Evolutionary conservation across 371 early-diverging fungal species (phyloP), one percentile per base, ranked within the genome.

Genomic region (Apophysomyces ossiformis): DNA sequence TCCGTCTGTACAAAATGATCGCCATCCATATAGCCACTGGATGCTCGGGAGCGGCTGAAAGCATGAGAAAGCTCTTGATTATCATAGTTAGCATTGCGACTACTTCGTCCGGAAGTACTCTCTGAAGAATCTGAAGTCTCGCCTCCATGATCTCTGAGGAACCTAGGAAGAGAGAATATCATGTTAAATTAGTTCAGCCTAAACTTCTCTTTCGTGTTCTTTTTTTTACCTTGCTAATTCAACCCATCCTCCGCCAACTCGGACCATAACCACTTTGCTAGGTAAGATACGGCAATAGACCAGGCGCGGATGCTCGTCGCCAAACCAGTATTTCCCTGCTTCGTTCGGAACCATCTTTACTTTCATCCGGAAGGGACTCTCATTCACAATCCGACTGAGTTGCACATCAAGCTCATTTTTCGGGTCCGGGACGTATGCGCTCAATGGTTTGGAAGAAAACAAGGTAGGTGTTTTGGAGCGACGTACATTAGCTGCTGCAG

Each of bases 161-260:
- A 38, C 37, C 18, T 26, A 38, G 15, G n/a, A 15, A 37, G 44
- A 13, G 36, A 9, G 13, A 54, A 47, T 11, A 35, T 46, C 45
- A 39, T 35, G 32, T 26, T 26, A 26, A 37, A 58, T 58, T 16
- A 32, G 58, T 1, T 9, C 0, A n/a, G 35, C 58, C 6, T 5
- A 36, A 35, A 36, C 4, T 35, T 58, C 18, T 37, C 16, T 4
- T 4, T 4, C 32, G 32, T 26, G 3, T 26, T 26, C 36, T 58
- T 9, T 18, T 18, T 41, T 61, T 63, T 71, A 74, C 72, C 77
- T 83, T 57, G 87, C 82, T 38, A 90, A 68, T 63, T 90, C 90
- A 16, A 77, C 81, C 93, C 93, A 92, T 58, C 93, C 93, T 61
- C 93, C 93, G 21, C 93, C 93, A 35, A 92, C 89, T 26, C 93